Evolutionary conservation across 2,329 filamentous ascomycete species (phyloP), one percentile per base, ranked within the genome.

Genomic region (Dactylellina leptospora): DNA sequence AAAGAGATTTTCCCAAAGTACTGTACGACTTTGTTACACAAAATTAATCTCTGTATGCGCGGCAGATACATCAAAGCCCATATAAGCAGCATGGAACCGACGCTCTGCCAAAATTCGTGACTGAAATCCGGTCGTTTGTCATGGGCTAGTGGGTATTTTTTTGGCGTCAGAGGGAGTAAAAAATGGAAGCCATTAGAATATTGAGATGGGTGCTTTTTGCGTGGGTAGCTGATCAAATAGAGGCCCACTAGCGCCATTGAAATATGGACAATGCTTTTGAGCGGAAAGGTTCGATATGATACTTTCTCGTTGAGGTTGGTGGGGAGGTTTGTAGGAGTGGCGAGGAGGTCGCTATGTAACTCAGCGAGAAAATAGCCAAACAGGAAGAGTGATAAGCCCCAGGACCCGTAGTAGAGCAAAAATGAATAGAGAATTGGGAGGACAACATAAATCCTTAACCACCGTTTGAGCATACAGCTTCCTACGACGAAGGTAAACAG

Each of bases 221-320:
- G 81, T 2, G 83, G 83, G 71, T 80, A 81, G 8, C 78, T 84
- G 79, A 81, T 82, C 4, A 88, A 79, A 75, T 85, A 88, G 11
- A 88, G 80, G 6, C 81, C 83, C 1, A 82, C 38, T 23, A 86
- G 76, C 74, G 84, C 83, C 47, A 84, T 51, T 4, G 79, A 18
- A 5, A 76, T 76, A 81, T 83, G 84, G 42, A 82, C 78, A 1
- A 78, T 33, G 6, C 9, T 64, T 23, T 53, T 58, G 25, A 68
- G 13, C 30, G 13, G 16, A 44, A 38, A 2, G 2, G 51, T 38
- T 40, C 27, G 11, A 11, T 10, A 9, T 8, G 25, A n/a, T 4
- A 22, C n/a, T 22, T 50, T 66, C 36, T 45, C 36, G 18, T 2
- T 27, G 10, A 16, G 16, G 27, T 5, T 28, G n/a, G 54, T 54